phyloP scores from a whole-genome alignment of 2,329 filamentous ascomycete genomes.

The Capronia americana region DNA sequence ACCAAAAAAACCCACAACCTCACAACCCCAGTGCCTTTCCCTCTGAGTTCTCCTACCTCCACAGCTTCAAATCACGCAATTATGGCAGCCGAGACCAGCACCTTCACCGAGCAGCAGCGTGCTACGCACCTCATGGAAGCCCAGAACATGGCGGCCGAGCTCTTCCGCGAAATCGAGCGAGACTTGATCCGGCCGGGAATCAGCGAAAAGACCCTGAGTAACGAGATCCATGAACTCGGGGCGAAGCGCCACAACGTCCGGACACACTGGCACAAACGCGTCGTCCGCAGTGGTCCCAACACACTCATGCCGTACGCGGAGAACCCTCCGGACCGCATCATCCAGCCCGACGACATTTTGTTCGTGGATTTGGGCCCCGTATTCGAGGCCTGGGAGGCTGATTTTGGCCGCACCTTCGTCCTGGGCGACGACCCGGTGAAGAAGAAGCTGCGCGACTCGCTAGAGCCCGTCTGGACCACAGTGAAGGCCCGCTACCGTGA shows the following conservation, averaged over 20 bases:
- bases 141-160: slow-evolving; percentile 53
- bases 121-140: slow-evolving; percentile 50
- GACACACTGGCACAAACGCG: slow-evolving; percentile 62
- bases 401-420: slow-evolving; percentile 61
- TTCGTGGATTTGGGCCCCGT: slow-evolving; percentile 61
- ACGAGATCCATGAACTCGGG: slow-evolving; percentile 57
- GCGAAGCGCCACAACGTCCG: slow-evolving; percentile 51
- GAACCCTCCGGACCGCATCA: slow-evolving; percentile 58
- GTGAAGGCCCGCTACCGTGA: slow-evolving; percentile 51
- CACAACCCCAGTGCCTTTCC: neutral
- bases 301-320: slow-evolving; percentile 57
- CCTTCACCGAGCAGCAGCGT: slow-evolving; percentile 18
- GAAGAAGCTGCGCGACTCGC: slow-evolving; percentile 52
- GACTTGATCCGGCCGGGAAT: slow-evolving; percentile 56
- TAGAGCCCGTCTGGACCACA: slow-evolving; percentile 56
- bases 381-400: slow-evolving; percentile 61
- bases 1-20: neutral
- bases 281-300: slow-evolving; percentile 59
- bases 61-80: neutral
- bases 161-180: slow-evolving; percentile 57
- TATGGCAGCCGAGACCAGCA: neutral
- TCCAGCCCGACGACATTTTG: slow-evolving; percentile 58
- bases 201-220: slow-evolving; percentile 56
- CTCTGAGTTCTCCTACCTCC: neutral
- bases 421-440: slow-evolving; percentile 57